Conservation (phyloP, 2,329 filamentous ascomycete genomes). For the Microsporum canis region DNA sequence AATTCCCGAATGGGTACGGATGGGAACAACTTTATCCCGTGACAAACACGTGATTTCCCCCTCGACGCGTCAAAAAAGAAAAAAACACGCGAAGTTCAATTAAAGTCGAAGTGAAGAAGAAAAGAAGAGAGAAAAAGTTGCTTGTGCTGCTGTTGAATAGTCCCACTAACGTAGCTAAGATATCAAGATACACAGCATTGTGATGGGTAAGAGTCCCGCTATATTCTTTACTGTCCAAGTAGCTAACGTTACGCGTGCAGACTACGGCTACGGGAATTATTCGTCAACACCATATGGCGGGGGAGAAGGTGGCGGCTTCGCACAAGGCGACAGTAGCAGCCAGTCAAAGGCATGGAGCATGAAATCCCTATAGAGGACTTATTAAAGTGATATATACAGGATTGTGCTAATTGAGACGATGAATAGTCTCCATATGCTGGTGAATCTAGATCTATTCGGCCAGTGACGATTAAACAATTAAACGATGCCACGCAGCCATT, state of each 20-base stretch:
- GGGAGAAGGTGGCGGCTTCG: constrained; percentile 49
- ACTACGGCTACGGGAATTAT: constrained; percentile 29
- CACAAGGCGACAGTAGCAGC: constrained; percentile 42
- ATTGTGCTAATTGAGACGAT: constrained; percentile 21
- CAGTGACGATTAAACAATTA: constrained; percentile 92
- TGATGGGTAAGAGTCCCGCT: constrained; percentile 10
- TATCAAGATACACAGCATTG: not conserved
- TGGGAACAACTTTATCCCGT: not conserved
- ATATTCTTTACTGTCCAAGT: too few relatives aligned
- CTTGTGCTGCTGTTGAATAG: not conserved
- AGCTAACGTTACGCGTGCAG: constrained; percentile 15
- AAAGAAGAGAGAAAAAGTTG: not conserved
- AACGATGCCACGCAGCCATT: constrained; percentile 68
- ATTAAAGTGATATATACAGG: not conserved
- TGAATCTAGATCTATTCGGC: constrained; percentile 54
- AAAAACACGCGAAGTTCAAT: constrained; percentile 4
- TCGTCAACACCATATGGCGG: constrained; percentile 47
- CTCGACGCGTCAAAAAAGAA: not conserved
- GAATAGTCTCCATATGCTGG: constrained; percentile 52
- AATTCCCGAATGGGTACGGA: not conserved
- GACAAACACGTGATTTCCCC: not conserved
- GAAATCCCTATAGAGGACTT: not conserved
- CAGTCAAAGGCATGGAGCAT: constrained; percentile 34
- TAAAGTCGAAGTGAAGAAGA: not conserved
- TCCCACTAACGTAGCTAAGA: not conserved